Evolutionary conservation across 768 basidiomycete genomes (phyloP).

Genomic region (Filobasidium wieringae): DNA sequence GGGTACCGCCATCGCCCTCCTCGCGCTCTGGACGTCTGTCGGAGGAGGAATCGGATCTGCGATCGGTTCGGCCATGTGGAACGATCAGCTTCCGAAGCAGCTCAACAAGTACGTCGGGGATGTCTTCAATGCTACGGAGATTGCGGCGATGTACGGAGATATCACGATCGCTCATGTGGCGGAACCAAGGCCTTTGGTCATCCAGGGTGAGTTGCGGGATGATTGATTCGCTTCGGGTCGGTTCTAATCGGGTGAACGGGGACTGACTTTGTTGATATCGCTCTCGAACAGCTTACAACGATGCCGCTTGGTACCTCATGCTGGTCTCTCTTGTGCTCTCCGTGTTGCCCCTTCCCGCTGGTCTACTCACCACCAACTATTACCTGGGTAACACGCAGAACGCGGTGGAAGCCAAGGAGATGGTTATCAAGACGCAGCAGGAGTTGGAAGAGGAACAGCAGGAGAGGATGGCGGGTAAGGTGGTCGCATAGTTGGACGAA

Average conservation of each 20-base stretch:
- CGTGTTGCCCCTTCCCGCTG: slow-evolving; percentile 31
- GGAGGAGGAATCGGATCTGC: slow-evolving; percentile 39
- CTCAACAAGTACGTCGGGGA: slow-evolving; percentile 27
- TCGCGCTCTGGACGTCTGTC: slow-evolving; percentile 39
- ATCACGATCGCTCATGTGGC: slow-evolving; percentile 25
- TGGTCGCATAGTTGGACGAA: too few species aligned
- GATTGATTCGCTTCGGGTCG: slow-evolving; percentile 7
- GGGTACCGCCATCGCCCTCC: slow-evolving; percentile 37
- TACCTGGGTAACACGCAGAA: slow-evolving; percentile 38
- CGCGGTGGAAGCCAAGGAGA: slow-evolving; percentile 26
- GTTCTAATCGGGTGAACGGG: too few species aligned
- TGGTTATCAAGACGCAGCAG: slow-evolving; percentile 18
- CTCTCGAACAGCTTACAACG: slow-evolving; percentile 17
- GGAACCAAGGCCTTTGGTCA: slow-evolving; percentile 27
- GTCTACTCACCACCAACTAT: slow-evolving; percentile 32
- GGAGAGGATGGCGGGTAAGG: too few species aligned
- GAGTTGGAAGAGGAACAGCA: slow-evolving; percentile 19
- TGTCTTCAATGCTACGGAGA: slow-evolving; percentile 23
- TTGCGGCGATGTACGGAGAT: slow-evolving; percentile 28
- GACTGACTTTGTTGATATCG: background rate
- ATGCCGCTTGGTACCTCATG: slow-evolving; percentile 26
- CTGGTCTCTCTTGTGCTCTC: slow-evolving; percentile 31
- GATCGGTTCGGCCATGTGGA: slow-evolving; percentile 36
- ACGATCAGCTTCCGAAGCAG: slow-evolving; percentile 15
- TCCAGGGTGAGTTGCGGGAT: slow-evolving; percentile 15